Evolutionary conservation across 2,329 filamentous ascomycete genomes (phyloP), one percentile per base, ranked within the genome.

Genomic region (Magnaporthiopsis poae): DNA sequence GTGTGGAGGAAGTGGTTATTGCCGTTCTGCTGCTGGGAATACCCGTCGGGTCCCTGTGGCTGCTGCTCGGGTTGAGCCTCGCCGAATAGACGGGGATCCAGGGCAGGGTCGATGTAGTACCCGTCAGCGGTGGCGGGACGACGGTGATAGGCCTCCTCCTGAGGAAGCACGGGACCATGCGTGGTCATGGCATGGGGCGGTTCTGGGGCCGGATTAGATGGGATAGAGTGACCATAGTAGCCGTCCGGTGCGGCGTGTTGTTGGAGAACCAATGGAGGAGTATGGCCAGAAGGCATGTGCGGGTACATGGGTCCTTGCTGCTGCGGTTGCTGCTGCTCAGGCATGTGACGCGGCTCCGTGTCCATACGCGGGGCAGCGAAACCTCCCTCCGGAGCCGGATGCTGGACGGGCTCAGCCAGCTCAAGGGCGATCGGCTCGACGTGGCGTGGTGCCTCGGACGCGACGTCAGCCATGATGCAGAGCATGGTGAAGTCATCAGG

Each of bases 41-140:
- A 39, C 52, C 25, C 36, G 39, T 12, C 46, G 46, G 33, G 27
- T 21, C 39, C 46, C n/a, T 60, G 46, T 27, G 29, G 27, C 56
- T 65, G 63, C 31, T 25, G 27, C 61, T 36, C 29, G 21, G 33
- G 9, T 31, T 65, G 60, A 1, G 66, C 36, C 27, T 70, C 70
- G 21, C 70, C 67, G 39, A 71, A 71, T 5, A 71, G 67, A 3
- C 70, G 67, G 2, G 70, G 70, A 21, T 71, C 70, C 8, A 71
- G 62, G 0, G 39, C 35, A 8, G 35, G 25, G 31, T 64, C 33
- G 25, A 29, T 33, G 60, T 29, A 61, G 27, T 61, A 61, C 18
- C 27, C 60, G 13, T 61, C 60, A 15, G 60, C 13, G 27, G 60
- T 31, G 31, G 31, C n/a, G 46, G 46, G 21, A 9, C 46, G 46